A percentile compares a stretch with the other conserved stretches of the same genome.
Evolutionary conservation across 768 basidiomycete genomes (phyloP).

Genomic region (Pleurotus eryngii): DNA sequence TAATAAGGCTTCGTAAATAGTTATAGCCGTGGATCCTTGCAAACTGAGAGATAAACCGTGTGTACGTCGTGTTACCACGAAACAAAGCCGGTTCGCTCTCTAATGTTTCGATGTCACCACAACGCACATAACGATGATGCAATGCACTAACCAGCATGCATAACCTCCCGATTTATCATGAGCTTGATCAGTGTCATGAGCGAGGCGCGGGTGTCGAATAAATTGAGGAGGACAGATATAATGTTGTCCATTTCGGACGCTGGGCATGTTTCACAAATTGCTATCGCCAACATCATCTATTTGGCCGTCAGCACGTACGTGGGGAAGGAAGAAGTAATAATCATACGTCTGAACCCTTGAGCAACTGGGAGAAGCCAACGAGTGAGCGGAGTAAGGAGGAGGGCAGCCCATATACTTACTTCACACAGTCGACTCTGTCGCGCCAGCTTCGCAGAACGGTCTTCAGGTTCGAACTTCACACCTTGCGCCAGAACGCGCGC

Average conservation of each 20-base stretch:
- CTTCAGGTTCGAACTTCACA: slow-evolving; percentile 68
- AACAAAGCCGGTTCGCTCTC: slow-evolving; percentile 82
- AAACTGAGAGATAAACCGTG: slow-evolving; percentile 83
- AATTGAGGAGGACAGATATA: slow-evolving; percentile 79
- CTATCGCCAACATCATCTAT: slow-evolving; percentile 76
- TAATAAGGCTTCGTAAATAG: slow-evolving; percentile 78
- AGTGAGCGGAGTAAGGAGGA: slow-evolving; percentile 1
- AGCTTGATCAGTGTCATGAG: slow-evolving; percentile 74
- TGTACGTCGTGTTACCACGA: slow-evolving; percentile 83
- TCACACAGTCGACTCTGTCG: slow-evolving; percentile 56
- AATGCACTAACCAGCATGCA: slow-evolving; percentile 55
- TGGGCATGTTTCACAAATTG: slow-evolving; percentile 86
- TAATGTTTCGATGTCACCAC: slow-evolving; percentile 21
- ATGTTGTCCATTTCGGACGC: slow-evolving; percentile 77
- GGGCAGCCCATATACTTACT: slow-evolving; percentile 31
- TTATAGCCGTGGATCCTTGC: slow-evolving; percentile 89
- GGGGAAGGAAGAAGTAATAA: background rate
- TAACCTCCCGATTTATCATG: slow-evolving; percentile 84
- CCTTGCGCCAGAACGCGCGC: slow-evolving; percentile 78
- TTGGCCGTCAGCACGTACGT: background rate
- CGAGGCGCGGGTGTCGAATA: slow-evolving; percentile 76
- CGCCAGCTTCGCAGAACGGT: slow-evolving; percentile 42
- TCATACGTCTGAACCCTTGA: slow-evolving; percentile 70
- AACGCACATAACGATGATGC: background rate
- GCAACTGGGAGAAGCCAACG: slow-evolving; percentile 41